Evolutionary conservation across 2,329 filamentous ascomycete species (phyloP).

Genomic region (Elsinoe necatrix): DNA sequence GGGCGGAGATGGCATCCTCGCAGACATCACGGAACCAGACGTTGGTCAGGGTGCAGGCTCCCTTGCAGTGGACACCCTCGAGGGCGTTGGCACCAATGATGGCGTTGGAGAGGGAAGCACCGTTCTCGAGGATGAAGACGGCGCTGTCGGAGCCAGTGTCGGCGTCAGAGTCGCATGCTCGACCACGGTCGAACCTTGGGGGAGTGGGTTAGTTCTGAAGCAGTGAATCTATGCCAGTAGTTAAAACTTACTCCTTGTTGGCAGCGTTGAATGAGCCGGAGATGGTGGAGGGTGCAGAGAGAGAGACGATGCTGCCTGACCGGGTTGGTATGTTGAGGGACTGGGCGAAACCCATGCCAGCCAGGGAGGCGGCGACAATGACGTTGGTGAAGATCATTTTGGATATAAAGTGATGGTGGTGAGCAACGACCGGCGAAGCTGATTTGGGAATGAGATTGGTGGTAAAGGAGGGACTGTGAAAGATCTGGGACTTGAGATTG

Average conservation of each 20-base stretch:
- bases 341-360: conserved; percentile 26
- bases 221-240: too few relatives aligned
- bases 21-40: conserved; percentile 39
- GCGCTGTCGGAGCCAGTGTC: conserved; percentile 40
- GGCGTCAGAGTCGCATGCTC: conserved; percentile 34
- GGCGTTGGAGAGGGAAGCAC: conserved; percentile 45
- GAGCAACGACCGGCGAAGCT: conserved; percentile 11
- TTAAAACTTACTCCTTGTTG: conserved; percentile 38
- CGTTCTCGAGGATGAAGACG: conserved; percentile 46
- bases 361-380: conserved; percentile 20
- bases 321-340: conserved; percentile 29
- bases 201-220: too few relatives aligned
- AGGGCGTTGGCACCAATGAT: conserved; percentile 46
- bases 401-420: not conserved
- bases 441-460: not conserved
- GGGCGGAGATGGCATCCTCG: conserved; percentile 32
- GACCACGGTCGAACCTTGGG: conserved; percentile 40
- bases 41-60: conserved; percentile 40
- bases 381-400: conserved; percentile 18
- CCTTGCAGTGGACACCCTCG: conserved; percentile 46
- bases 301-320: conserved; percentile 25
- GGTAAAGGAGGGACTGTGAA: conserved; percentile 2
- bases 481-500: conserved; percentile 10
- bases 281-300: conserved; percentile 23
- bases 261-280: conserved; percentile 37